Evolutionary conservation across 2,329 filamentous ascomycete genomes (phyloP).

Genomic region (Bipolaris zeicola): DNA sequence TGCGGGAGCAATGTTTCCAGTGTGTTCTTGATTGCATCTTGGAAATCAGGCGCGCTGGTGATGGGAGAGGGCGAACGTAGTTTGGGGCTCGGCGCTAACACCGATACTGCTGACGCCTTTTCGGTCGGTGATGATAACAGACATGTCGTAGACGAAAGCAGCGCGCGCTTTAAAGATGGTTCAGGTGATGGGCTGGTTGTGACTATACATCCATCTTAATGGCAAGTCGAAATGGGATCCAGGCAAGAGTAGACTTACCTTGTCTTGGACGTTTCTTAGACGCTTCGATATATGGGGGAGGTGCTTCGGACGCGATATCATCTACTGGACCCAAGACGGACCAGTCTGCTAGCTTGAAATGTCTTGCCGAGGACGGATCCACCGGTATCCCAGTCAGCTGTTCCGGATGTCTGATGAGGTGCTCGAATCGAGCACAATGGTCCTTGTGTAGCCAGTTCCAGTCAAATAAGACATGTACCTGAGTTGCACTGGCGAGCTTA

Average conservation of each 20-base stretch:
- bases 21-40: constrained; percentile 6
- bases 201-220: constrained; percentile 1
- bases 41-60: constrained; percentile 1
- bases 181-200: constrained; percentile 7
- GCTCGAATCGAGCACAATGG: constrained; percentile 10
- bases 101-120: constrained; percentile 1
- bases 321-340: constrained; percentile 12
- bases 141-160: constrained; percentile 3
- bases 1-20: constrained; percentile 12
- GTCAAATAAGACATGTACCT: constrained; percentile 21
- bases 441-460: constrained; percentile 23
- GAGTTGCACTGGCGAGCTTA: constrained; percentile 19
- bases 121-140: constrained; percentile 11
- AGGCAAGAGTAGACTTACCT: constrained; percentile 5
- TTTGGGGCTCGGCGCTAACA: neutral
- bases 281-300: constrained; percentile 17
- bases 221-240: neutral
- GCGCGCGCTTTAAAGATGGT: constrained; percentile 17
- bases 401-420: constrained; percentile 14
- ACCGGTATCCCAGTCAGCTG: constrained; percentile 16
- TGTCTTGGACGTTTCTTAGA: constrained; percentile 19
- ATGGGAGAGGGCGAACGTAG: neutral
- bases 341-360: constrained; percentile 11
- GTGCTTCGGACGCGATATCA: constrained; percentile 7
- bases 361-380: neutral